Conservation (phyloP, 768 basidiomycete species). For the Pulveroboletus sp. region DNA sequence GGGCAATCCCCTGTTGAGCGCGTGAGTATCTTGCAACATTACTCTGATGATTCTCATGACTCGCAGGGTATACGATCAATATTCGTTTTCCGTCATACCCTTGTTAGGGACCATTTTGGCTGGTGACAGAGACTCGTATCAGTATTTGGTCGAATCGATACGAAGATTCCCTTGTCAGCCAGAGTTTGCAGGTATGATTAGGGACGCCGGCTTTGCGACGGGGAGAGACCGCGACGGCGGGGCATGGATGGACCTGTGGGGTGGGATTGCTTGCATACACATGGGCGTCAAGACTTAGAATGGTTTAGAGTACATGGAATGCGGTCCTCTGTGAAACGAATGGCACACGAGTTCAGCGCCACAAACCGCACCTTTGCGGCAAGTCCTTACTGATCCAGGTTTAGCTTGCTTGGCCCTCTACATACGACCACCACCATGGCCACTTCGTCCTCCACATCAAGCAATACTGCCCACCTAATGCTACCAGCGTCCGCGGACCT, state of each 20-base stretch:
- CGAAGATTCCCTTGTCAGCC: constrained; percentile 86
- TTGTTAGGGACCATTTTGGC: constrained; percentile 95
- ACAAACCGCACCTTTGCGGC: constrained; percentile 25
- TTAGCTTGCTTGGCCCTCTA: constrained; percentile 7
- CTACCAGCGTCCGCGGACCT: constrained; percentile 68
- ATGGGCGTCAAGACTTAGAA: constrained; percentile 71
- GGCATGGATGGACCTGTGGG: constrained; percentile 85
- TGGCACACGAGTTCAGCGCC: constrained; percentile 19
- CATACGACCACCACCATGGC: constrained; percentile 32
- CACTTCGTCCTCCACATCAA: constrained; percentile 28
- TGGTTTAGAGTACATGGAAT: neutral
- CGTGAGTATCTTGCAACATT: constrained; percentile 48
- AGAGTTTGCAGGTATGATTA: constrained; percentile 86
- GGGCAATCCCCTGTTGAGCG: constrained; percentile 76
- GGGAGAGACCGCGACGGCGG: constrained; percentile 70
- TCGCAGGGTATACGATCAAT: constrained; percentile 83
- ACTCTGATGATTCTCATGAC: constrained; percentile 4
- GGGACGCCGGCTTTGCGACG: constrained; percentile 75
- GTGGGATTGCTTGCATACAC: constrained; percentile 83
- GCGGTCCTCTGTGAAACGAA: neutral
- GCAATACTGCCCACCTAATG: constrained; percentile 43
- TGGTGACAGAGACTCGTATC: constrained; percentile 90
- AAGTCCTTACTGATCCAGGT: constrained; percentile 13
- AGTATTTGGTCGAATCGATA: constrained; percentile 97
- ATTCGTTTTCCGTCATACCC: constrained; percentile 94